Percentiles rank a stretch among this genome's conserved stretches.
Evolutionary conservation across 768 basidiomycete genomes (phyloP).

Genomic region (Baorangia bicolor): DNA sequence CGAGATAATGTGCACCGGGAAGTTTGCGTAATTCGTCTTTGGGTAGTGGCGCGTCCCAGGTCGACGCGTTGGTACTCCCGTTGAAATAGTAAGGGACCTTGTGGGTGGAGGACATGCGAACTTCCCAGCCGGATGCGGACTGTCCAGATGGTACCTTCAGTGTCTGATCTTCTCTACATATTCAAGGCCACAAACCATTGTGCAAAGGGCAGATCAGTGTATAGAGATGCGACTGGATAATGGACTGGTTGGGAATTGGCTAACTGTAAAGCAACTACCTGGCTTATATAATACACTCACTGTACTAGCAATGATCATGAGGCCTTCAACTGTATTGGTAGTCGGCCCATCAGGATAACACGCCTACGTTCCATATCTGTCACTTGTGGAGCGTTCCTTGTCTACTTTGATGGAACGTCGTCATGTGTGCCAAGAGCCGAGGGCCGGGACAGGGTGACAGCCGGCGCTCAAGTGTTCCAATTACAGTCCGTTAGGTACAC

Average conservation of each 20-base stretch:
- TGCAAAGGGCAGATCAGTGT: constrained; percentile 8
- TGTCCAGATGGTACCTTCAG: constrained; percentile 16
- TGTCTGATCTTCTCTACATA: not conserved
- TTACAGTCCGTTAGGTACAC: constrained; percentile 22
- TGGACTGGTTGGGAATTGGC: not conserved
- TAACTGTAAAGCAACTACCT: not conserved
- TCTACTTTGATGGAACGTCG: not conserved
- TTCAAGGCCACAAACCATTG: constrained; percentile 24
- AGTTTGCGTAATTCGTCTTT: constrained; percentile 58
- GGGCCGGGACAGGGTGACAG: not conserved
- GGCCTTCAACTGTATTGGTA: too few relatives aligned
- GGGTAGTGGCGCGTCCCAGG: constrained; percentile 77
- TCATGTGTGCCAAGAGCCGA: not conserved
- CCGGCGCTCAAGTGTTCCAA: not conserved
- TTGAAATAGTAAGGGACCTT: constrained; percentile 89
- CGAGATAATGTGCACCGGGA: constrained; percentile 64
- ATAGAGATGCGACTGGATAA: not conserved
- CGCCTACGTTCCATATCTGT: too few relatives aligned
- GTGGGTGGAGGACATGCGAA: constrained; percentile 80
- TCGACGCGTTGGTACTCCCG: constrained; percentile 60
- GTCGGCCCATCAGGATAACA: not conserved
- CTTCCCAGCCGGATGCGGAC: constrained; percentile 61
- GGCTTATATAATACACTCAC: constrained; percentile 16
- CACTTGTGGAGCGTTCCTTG: too few relatives aligned
- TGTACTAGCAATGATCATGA: too few relatives aligned